Evolutionary conservation across 2,329 filamentous ascomycete genomes (phyloP), one percentile per base, ranked within the genome.

Genomic region (Hysterium pulicare): DNA sequence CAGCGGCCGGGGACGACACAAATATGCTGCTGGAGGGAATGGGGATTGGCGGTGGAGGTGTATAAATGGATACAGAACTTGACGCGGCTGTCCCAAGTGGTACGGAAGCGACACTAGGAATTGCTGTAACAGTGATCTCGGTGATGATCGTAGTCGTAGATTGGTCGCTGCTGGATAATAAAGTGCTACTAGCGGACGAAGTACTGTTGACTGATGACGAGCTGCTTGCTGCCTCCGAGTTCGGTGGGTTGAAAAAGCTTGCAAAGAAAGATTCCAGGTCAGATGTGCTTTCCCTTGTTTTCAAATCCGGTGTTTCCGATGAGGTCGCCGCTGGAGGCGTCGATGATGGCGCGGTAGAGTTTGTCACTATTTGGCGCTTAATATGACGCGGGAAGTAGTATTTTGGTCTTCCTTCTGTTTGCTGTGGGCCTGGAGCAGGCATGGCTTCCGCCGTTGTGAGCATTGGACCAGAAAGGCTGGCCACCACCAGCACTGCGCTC

Each of bases 311-410:
- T 4, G 21, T 3, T 24, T 54, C 53, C 13, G 52, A 47, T 8
- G 51, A 51, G 13, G 49, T 47, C 2, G 55, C 56, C 11, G 58
- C 50, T 3, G 57, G 50, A 5, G 56, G 38, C 4, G 51, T 40
- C 11, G 43, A 42, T 31, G 59, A 56, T 15, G 62, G 50, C 13
- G 54, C 51, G 31, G 65, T 66, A 19, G 49, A 55, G 41, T 68
- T 66, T 39, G 60, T 61, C 34, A 61, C 51, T 40, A 67, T 66
- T 50, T 71, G 64, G 39, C 72, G 61, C 58, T 72, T 73, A 22
- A 72, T 54, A 41, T 71, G 64, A 42, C 69, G 66, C n/a, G 71
- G 70, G 47, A 72, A 72, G 58, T 74, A 74, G 64, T 73, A 74
- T 50, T 64, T 62, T 19, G 71, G 71, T 33, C 53, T 58, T 20